Conservation (phyloP, 2,329 filamentous ascomycete species). For the Chalaropsis ovoidea region DNA sequence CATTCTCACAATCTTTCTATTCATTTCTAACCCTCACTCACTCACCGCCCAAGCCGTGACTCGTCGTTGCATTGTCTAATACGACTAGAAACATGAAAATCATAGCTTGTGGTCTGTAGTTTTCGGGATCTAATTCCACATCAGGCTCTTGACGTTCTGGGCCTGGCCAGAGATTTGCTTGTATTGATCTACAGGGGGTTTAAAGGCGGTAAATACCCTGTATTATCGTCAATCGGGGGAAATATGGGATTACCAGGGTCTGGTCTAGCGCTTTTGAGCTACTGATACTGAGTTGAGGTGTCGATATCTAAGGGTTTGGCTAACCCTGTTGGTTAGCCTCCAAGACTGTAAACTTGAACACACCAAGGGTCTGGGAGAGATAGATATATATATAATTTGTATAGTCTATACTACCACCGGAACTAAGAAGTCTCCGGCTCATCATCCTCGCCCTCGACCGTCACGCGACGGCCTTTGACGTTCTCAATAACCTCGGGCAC, state of each 20-base stretch:
- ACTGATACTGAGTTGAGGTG: no score
- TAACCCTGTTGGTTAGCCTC: no score
- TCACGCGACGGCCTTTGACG: conserved; percentile 61
- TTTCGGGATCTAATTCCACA: not conserved
- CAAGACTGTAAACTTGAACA: not conserved
- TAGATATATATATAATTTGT: no score
- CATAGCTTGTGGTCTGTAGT: not conserved
- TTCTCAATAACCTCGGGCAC: conserved; percentile 56
- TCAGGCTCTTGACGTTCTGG: not conserved
- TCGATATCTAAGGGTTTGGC: no score
- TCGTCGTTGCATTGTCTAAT: conserved; percentile 5
- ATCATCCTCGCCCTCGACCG: conserved; percentile 62
- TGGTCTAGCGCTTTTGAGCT: not conserved
- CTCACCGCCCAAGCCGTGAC: not conserved
- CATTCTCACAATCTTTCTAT: not conserved
- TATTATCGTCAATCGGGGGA: conserved; percentile 2
- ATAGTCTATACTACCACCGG: not conserved
- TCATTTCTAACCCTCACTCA: not conserved
- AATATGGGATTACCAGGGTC: not conserved
- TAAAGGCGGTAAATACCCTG: not conserved
- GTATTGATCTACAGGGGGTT: not conserved
- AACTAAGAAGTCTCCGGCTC: conserved; percentile 28
- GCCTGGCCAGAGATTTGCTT: conserved; percentile 1
- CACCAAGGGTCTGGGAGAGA: no score
- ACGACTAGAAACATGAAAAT: conserved; percentile 12